Conservation (phyloP, 208 protist species). For the Wallacemonas sp. region DNA sequence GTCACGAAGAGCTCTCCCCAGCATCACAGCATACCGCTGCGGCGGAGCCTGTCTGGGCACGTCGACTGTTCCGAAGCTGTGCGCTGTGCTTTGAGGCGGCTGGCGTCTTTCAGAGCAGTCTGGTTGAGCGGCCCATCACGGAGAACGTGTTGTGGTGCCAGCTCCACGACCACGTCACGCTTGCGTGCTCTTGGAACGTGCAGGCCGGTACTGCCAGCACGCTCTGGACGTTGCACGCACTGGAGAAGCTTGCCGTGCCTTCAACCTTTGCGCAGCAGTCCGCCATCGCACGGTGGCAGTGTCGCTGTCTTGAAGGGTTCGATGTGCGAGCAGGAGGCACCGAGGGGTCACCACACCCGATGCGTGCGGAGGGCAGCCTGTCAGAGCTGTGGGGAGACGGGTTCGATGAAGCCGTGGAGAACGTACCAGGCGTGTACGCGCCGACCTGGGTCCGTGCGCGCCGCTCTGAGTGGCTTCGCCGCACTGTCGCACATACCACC, state of each 20-base stretch:
- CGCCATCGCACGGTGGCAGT: constrained; percentile 6
- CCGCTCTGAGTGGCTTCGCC: background rate
- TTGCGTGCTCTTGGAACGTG: no score
- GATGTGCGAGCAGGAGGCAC: background rate
- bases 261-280: constrained; percentile 9
- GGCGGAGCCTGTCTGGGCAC: constrained; percentile 19
- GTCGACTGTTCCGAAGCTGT: constrained; percentile 14
- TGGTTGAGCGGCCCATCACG: constrained; percentile 29
- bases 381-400: background rate
- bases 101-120: constrained; percentile 25
- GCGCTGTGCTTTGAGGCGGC: constrained; percentile 26
- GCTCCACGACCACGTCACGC: no score
- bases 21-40: background rate
- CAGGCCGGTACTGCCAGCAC: constrained; percentile 45
- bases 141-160: constrained; percentile 36
- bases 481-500: background rate
- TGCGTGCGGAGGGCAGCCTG: background rate
- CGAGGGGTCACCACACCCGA: background rate
- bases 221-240: constrained; percentile 37
- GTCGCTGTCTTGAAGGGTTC: background rate
- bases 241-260: constrained; percentile 37
- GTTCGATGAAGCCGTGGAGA: background rate
- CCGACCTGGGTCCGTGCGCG: background rate
- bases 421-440: background rate
- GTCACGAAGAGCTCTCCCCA: background rate